Conservation (phyloP, 805 yeast genomes). For the Cyberlindnera xylosilytica region DNA sequence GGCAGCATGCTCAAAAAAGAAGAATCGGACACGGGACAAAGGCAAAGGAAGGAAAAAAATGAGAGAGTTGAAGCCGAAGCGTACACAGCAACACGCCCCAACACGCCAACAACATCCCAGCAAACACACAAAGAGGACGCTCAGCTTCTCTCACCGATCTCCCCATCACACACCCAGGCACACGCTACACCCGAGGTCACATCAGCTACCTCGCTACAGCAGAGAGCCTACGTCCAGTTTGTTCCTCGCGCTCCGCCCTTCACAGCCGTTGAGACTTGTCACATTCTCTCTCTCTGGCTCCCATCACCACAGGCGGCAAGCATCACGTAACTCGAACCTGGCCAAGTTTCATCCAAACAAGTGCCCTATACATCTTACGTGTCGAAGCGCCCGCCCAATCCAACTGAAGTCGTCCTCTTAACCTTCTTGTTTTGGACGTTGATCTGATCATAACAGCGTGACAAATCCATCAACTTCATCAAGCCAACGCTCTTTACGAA, state of each 20-base stretch:
- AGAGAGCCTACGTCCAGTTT: no score
- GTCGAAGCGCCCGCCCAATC: no score
- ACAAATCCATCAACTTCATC: not conserved
- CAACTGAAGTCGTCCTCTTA: not conserved
- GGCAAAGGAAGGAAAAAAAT: not conserved
- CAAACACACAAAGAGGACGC: no score
- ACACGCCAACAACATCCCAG: no score
- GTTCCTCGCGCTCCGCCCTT: not conserved
- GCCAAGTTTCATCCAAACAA: no score
- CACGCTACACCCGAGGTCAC: no score
- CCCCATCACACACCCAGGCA: no score
- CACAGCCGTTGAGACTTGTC: not conserved
- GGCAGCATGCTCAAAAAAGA: not conserved
- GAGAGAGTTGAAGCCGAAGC: not conserved
- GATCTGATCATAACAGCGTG: not conserved
- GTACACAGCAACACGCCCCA: not conserved
- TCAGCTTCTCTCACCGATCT: no score
- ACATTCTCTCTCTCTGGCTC: not conserved
- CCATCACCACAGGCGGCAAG: not conserved
- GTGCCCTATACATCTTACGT: no score
- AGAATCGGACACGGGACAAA: constrained; percentile 2
- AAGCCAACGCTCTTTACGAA: not conserved
- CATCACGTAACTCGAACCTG: no score
- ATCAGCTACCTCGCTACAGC: no score
- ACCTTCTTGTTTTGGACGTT: not conserved